A percentile compares a stretch with the other conserved stretches of the same genome.
phyloP scores from a whole-genome alignment of 306 rosid genomes.

The Oemleria cerasiformis region DNA sequence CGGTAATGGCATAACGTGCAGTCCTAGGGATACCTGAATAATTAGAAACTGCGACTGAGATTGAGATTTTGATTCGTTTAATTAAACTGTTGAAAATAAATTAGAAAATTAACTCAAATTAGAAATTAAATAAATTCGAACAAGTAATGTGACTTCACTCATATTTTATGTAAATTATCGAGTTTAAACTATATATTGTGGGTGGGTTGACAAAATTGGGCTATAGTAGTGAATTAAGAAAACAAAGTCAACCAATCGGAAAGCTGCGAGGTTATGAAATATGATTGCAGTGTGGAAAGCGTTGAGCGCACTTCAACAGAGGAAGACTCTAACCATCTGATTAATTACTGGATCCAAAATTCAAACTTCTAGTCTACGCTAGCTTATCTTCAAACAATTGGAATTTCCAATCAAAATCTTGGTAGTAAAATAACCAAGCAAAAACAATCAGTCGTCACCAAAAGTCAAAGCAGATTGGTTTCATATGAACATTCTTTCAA shows the following conservation, averaged over 20 bases:
- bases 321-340: not conserved
- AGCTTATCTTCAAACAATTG: not conserved
- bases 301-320: constrained; percentile 7
- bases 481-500: not conserved
- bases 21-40: constrained; percentile 48
- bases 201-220: not conserved
- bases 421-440: not conserved
- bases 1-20: constrained; percentile 43
- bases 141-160: too few species aligned
- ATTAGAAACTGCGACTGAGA: not conserved
- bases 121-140: not conserved
- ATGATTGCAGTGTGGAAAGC: constrained; percentile 10
- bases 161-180: too few species aligned
- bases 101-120: not conserved
- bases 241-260: not conserved
- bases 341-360: not conserved
- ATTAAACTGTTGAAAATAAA: not conserved
- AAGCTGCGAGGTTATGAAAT: not conserved
- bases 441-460: not conserved
- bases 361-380: not conserved
- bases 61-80: not conserved
- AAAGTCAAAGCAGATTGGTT: not conserved
- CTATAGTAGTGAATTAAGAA: not conserved
- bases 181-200: not conserved
- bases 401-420: not conserved